Conservation (phyloP, 2,329 filamentous ascomycete species). For the Aureobasidium sp. region DNA sequence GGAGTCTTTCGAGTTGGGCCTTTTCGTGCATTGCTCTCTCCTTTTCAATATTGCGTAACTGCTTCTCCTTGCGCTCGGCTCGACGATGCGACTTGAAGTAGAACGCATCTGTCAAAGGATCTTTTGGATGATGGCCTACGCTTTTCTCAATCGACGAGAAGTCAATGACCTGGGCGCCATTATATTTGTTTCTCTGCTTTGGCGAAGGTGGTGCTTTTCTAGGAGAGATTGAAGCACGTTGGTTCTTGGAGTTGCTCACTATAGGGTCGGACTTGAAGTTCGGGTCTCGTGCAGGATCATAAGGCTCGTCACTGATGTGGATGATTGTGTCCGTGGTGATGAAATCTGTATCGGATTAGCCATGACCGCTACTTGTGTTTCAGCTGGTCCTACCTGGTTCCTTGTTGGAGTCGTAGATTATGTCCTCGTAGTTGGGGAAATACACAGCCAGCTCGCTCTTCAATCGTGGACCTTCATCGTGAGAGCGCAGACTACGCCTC, state of each 20-base stretch:
- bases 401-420: constrained; percentile 76
- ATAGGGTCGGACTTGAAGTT: not conserved
- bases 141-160: constrained; percentile 30
- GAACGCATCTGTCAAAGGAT: constrained; percentile 48
- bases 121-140: constrained; percentile 30
- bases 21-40: constrained; percentile 60
- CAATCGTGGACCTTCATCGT: constrained; percentile 70
- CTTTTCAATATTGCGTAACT: constrained; percentile 58
- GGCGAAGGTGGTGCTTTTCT: constrained; percentile 17
- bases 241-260: not conserved
- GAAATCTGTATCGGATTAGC: constrained; percentile 48
- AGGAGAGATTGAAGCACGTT: constrained; percentile 5
- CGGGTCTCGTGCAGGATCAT: constrained; percentile 12
- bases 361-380: not conserved
- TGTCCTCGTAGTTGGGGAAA: constrained; percentile 89
- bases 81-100: constrained; percentile 52
- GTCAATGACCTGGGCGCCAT: constrained; percentile 30
- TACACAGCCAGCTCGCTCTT: constrained; percentile 89
- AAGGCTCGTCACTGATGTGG: constrained; percentile 54
- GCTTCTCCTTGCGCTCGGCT: constrained; percentile 57
- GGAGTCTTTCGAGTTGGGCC: constrained; percentile 53
- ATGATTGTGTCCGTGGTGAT: constrained; percentile 66
- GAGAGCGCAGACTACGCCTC: constrained; percentile 72
- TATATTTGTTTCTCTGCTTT: constrained; percentile 22
- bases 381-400: constrained; percentile 40